Base-by-base conservation (phyloP, 2,329 filamentous ascomycete species). In the Leptographium lundbergii region DNA sequence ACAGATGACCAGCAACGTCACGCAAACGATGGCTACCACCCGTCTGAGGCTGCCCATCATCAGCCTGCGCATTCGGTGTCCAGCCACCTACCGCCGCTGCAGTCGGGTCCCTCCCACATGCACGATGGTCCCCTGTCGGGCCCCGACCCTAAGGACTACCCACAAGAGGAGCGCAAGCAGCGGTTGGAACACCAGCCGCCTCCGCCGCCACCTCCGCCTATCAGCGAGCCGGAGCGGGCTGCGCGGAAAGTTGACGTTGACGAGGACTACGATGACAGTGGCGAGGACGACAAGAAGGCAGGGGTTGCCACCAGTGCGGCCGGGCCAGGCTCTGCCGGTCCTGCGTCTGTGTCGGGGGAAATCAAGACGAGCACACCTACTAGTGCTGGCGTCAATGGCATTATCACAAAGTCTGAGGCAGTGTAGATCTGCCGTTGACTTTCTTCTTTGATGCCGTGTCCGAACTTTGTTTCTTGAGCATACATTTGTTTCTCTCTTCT, bases 221-320 rank as follows among this genome's bases (percentile, higher is more conserved):
- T 78, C 22, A 85, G 85, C 60, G 92, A 97, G 73, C 89, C 91
- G 11, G 84, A 88, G 70, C 76, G 84, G 57, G 91, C 94, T 39
- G 90, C 91, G 24, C 81, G 94, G 25, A 95, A 95, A 72, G 95
- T 99, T 84, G 92, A 97, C 7, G 89, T 97, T 24, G 91, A 99
- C 65, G 94, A 99, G 70, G 88, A 97, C 70, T 97, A 99, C 67
- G 92, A 97, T 70, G 92, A 97, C 67, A 92, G 91, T 60, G 89
- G 84, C 5, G 91, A 95, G 64, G 92, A 96, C 61, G 87, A 94
- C 60, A 86, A 86, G 74, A 86, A 86, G 69, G 69, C 70, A 1
- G 70, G 71, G 0, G 69, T 36, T 6, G 22, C 59, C 1, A 17
- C 59, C 2, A 39, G 52, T 27, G 57, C 48, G n/a, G 22, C 54